These are phyloP conservation scores for Bruguiera hainesii DNA, from an alignment of 441 rosid genomes.

Conservation along the genomic window DNA sequence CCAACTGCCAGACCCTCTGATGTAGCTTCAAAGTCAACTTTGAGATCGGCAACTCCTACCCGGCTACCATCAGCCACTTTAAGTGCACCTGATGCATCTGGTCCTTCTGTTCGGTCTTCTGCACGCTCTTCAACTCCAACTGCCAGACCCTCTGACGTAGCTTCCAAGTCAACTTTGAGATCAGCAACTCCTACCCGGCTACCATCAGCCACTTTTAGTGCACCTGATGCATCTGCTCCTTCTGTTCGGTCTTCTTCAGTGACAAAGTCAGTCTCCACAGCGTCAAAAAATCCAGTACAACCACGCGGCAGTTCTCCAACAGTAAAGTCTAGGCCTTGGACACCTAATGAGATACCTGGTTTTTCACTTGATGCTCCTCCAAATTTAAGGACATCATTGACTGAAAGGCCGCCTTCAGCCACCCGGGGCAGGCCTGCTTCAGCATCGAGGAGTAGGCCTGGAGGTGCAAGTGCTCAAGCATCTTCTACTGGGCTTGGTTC, in stretches of 20 bases:
- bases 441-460: conserved; percentile 26
- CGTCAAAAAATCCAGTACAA: conserved; percentile 32
- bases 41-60: conserved; percentile 46
- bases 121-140: conserved; percentile 54
- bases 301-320: conserved; percentile 51
- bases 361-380: conserved; percentile 54
- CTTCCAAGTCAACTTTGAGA: conserved; percentile 36
- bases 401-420: conserved; percentile 64
- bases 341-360: conserved; percentile 52
- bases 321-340: conserved; percentile 51
- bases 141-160: conserved; percentile 37
- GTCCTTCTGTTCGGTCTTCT: conserved; percentile 41
- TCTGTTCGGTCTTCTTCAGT: conserved; percentile 50
- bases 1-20: conserved; percentile 47
- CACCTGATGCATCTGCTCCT: conserved; percentile 33
- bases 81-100: conserved; percentile 32
- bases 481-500: conserved; percentile 41
- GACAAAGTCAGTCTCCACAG: conserved; percentile 40
- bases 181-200: conserved; percentile 43
- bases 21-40: conserved; percentile 33
- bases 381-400: conserved; percentile 46
- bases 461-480: conserved; percentile 29
- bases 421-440: conserved; percentile 49
- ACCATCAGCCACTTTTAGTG: conserved; percentile 32
- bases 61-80: conserved; percentile 33